A percentile compares a stretch with the other conserved stretches of the same genome.
phyloP scores from a whole-genome alignment of 78 protist genomes.

The Isochrysis galbana region DNA sequence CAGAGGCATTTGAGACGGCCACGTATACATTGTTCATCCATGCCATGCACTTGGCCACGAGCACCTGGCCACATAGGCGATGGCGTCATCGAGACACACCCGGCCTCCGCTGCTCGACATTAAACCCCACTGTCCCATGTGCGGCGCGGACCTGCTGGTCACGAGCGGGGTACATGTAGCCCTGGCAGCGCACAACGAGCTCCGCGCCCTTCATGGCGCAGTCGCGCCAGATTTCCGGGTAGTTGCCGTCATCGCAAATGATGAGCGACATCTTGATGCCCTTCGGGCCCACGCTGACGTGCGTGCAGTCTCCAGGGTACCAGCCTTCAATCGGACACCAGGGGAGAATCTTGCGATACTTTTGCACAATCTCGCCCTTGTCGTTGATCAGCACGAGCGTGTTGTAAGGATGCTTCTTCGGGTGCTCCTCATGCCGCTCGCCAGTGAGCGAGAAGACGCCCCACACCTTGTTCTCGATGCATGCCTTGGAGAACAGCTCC shows the following conservation, averaged over 20 bases:
- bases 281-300: conserved; percentile 32
- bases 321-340: conserved; percentile 37
- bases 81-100: no score
- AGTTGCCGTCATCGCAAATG: conserved; percentile 49
- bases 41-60: conserved; percentile 18
- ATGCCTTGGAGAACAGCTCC: conserved; percentile 13
- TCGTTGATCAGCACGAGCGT: conserved; percentile 42
- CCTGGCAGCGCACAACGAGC: conserved; percentile 34
- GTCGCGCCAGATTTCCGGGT: conserved; percentile 45
- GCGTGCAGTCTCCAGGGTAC: conserved; percentile 25
- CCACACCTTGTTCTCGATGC: conserved; percentile 11
- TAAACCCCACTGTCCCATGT: no score
- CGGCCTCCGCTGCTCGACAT: no score
- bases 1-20: conserved; percentile 22
- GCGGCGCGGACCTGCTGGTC: conserved; percentile 32
- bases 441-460: conserved; percentile 41
- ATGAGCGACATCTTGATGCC: conserved; percentile 34
- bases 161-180: conserved; percentile 35
- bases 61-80: neutral
- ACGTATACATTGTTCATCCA: conserved; percentile 40
- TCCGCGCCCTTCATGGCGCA: conserved; percentile 41
- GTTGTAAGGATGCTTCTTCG: conserved; percentile 31
- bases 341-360: conserved; percentile 39
- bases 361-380: conserved; percentile 37
- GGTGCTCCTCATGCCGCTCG: conserved; percentile 37